Conservation (phyloP, 2,329 filamentous ascomycete species). For the Chaetomium globosum region DNA sequence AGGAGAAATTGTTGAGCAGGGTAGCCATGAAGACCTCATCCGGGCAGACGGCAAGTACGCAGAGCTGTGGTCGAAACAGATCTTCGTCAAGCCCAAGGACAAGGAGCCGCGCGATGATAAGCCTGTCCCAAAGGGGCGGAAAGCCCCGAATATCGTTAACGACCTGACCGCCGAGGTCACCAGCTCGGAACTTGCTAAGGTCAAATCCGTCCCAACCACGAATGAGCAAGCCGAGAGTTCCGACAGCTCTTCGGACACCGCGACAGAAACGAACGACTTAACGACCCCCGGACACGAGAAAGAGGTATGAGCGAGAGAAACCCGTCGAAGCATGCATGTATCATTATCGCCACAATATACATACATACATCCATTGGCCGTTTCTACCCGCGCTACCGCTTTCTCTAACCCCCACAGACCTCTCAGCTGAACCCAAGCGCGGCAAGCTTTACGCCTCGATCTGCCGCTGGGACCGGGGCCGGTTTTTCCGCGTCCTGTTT, state of each 20-base stretch:
- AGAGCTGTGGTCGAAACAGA: slow-evolving; percentile 66
- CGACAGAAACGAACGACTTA: slow-evolving; percentile 41
- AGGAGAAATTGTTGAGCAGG: slow-evolving; percentile 65
- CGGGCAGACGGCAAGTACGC: slow-evolving; percentile 62
- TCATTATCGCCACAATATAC: slow-evolving; percentile 31
- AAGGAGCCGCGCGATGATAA: slow-evolving; percentile 38
- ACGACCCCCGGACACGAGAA: slow-evolving; percentile 46
- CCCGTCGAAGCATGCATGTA: slow-evolving; percentile 43
- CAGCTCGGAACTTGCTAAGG: slow-evolving; percentile 43
- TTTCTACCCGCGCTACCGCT: slow-evolving; percentile 44
- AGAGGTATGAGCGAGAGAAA: slow-evolving; percentile 51
- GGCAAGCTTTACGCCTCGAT: slow-evolving; percentile 57
- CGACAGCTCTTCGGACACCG: slow-evolving; percentile 27
- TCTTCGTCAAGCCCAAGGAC: slow-evolving; percentile 56
- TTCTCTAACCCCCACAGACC: slow-evolving; percentile 27
- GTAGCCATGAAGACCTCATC: slow-evolving; percentile 62
- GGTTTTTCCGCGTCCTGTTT: too few species aligned
- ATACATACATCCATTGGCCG: slow-evolving; percentile 40
- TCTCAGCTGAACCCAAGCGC: slow-evolving; percentile 60
- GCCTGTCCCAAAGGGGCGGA: slow-evolving; percentile 28
- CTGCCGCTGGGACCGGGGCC: slow-evolving; percentile 18
- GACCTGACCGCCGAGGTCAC: slow-evolving; percentile 45
- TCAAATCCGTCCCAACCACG: slow-evolving; percentile 34
- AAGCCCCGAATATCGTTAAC: slow-evolving; percentile 41
- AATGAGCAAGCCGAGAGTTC: slow-evolving; percentile 16